Evolutionary conservation across 2,329 filamentous ascomycete genomes (phyloP).

Genomic region (Sporothrix mexicana): DNA sequence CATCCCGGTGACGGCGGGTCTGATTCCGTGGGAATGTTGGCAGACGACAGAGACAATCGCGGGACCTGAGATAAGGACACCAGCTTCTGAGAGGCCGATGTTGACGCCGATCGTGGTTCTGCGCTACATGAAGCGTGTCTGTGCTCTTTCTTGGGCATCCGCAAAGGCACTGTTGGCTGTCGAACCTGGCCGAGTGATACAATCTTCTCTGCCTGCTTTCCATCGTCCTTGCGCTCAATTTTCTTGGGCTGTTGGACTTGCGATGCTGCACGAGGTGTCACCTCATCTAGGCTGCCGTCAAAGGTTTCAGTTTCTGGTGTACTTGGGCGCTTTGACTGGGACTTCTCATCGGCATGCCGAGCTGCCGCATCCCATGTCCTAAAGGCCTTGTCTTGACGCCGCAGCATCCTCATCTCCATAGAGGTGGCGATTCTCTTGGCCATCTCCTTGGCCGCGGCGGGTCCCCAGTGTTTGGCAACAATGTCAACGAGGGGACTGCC

Average conservation of each 20-base stretch:
- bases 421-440: constrained; percentile 45
- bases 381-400: constrained; percentile 26
- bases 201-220: not conserved
- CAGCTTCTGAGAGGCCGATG: constrained; percentile 22
- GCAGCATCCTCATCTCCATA: constrained; percentile 20
- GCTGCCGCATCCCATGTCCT: not conserved
- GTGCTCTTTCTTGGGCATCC: constrained; percentile 37
- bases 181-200: not conserved
- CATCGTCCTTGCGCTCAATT: not conserved
- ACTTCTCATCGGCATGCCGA: not conserved
- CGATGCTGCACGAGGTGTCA: constrained; percentile 33
- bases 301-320: constrained; percentile 8
- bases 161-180: constrained; percentile 24
- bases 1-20: constrained; percentile 32
- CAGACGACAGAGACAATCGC: constrained; percentile 25
- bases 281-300: constrained; percentile 31
- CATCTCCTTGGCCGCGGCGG: constrained; percentile 51
- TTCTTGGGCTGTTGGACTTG: not conserved
- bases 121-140: constrained; percentile 29
- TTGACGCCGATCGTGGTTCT: constrained; percentile 19
- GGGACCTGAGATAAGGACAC: constrained; percentile 26
- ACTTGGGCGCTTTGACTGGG: not conserved
- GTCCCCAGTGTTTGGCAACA: constrained; percentile 57
- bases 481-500: constrained; percentile 52
- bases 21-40: not conserved